phyloP scores from a whole-genome alignment of 345 rosid genomes.

The Lepidium aucheri region DNA sequence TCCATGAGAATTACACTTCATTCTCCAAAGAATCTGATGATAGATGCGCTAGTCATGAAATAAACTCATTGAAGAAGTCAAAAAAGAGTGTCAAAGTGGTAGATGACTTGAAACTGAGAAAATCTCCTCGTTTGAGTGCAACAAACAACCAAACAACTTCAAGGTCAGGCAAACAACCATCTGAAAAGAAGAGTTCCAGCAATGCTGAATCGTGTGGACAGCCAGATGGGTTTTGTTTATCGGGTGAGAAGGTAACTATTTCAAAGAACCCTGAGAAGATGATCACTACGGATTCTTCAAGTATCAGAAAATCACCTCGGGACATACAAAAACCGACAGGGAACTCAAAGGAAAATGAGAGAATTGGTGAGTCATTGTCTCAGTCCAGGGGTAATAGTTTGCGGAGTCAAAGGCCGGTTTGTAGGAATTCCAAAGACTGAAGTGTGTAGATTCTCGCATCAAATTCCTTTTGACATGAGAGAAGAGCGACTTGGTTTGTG shows the following conservation, averaged over 20 bases:
- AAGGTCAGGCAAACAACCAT: not conserved
- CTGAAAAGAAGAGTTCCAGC: conserved; percentile 13
- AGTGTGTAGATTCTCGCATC: conserved; percentile 47
- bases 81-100: conserved; percentile 5
- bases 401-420: conserved; percentile 16
- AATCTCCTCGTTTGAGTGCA: conserved; percentile 11
- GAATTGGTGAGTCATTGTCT: conserved; percentile 19
- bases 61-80: conserved; percentile 10
- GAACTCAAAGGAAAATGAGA: conserved; percentile 20
- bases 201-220: conserved; percentile 5
- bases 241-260: conserved; percentile 4
- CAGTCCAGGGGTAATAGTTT: conserved; percentile 16
- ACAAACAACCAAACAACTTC: conserved; percentile 14
- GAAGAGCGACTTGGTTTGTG: conserved; percentile 4
- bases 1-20: not conserved
- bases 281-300: conserved; percentile 16
- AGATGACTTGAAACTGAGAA: conserved; percentile 5
- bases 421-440: conserved; percentile 27
- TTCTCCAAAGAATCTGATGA: conserved; percentile 3
- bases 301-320: conserved; percentile 36
- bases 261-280: conserved; percentile 14
- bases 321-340: conserved; percentile 26
- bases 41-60: not conserved
- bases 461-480: conserved; percentile 31
- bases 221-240: not conserved